Evolutionary conservation across 768 basidiomycete species (phyloP).

Genomic region (Amanita inopinata): DNA sequence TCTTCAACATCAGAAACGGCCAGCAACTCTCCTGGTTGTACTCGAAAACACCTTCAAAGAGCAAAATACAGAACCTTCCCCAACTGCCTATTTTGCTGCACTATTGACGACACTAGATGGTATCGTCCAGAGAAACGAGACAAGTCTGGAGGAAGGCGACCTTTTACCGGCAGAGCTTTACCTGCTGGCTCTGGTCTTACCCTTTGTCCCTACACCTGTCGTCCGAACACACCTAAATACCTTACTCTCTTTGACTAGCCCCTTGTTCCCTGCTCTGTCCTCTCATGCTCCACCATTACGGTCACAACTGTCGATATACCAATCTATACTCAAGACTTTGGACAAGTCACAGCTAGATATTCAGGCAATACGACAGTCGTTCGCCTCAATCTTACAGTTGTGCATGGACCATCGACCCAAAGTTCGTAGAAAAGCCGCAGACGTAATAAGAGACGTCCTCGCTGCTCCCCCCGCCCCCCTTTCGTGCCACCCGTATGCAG

Average conservation of each 20-base stretch:
- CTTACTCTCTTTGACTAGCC: conserved; percentile 63
- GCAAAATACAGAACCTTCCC: conserved; percentile 52
- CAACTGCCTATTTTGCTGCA: conserved; percentile 94
- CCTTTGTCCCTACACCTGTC: conserved; percentile 73
- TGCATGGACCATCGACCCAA: conserved; percentile 87
- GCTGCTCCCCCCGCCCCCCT: conserved; percentile 69
- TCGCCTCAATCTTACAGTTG: conserved; percentile 76
- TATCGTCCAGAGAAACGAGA: conserved; percentile 52
- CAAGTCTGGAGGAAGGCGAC: conserved; percentile 51
- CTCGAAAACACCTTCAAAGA: conserved; percentile 75
- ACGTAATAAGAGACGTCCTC: conserved; percentile 73
- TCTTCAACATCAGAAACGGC: conserved; percentile 81
- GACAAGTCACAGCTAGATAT: conserved; percentile 63
- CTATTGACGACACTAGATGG: conserved; percentile 78
- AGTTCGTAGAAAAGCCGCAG: conserved; percentile 85
- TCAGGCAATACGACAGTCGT: conserved; percentile 66
- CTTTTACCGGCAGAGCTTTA: conserved; percentile 80
- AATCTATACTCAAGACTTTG: conserved; percentile 56
- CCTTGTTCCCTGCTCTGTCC: conserved; percentile 61
- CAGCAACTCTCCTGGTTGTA: conserved; percentile 76
- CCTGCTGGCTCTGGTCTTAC: conserved; percentile 66
- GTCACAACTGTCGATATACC: conserved; percentile 76
- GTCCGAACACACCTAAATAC: conserved; percentile 67
- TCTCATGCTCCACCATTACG: conserved; percentile 71
- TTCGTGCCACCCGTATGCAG: conserved; percentile 76